phyloP scores from a whole-genome alignment of 305 asterid species.

The Fraxinus paxiana region DNA sequence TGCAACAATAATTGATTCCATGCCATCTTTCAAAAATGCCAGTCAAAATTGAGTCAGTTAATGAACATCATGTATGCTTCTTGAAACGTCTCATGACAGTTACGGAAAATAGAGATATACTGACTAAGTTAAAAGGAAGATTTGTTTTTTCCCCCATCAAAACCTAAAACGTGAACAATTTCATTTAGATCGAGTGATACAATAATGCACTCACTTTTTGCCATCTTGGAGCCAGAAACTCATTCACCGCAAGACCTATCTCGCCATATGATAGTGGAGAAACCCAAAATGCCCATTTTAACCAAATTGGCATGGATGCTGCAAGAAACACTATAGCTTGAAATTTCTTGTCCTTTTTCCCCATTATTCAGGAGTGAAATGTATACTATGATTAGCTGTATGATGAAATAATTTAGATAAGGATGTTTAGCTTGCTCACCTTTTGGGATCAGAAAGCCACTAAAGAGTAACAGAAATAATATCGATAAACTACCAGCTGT shows the following conservation, averaged over 20 bases:
- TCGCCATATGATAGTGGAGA: conserved; percentile 79
- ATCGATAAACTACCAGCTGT: conserved; percentile 52
- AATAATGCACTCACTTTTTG: conserved; percentile 44
- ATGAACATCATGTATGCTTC: not conserved
- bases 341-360: conserved; percentile 11
- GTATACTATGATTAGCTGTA: not conserved
- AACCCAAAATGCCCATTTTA: conserved; percentile 82
- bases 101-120: not conserved
- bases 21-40: not conserved
- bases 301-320: conserved; percentile 86
- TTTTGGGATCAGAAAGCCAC: conserved; percentile 73
- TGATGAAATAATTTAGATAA: not conserved
- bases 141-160: too few species aligned
- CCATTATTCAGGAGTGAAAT: not conserved
- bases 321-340: conserved; percentile 32
- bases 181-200: not conserved
- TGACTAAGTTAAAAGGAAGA: not conserved
- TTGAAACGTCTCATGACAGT: not conserved
- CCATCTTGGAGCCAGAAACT: conserved; percentile 81
- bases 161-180: too few species aligned
- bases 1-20: not conserved
- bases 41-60: not conserved
- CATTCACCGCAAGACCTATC: conserved; percentile 66
- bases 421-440: conserved; percentile 34
- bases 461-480: conserved; percentile 43